These are phyloP conservation scores for Nissolia schottii DNA, from an alignment of 306 rosid species.

Conservation along the genomic window DNA sequence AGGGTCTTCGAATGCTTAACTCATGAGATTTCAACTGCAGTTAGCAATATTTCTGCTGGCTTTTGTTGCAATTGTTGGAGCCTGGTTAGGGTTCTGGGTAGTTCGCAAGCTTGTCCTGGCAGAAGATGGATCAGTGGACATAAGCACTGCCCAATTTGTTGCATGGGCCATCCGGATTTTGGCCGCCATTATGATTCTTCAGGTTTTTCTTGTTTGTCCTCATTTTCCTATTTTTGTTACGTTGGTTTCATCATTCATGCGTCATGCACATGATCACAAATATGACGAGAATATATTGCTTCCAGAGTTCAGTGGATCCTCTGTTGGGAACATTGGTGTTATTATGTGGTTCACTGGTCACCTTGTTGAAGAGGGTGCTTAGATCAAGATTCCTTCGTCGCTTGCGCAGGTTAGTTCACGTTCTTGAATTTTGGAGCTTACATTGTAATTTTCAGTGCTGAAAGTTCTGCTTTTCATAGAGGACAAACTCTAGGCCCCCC, in stretches of 20 bases:
- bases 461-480: slow-evolving; percentile 8
- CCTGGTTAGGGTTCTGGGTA: slow-evolving; percentile 96
- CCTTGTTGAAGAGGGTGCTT: slow-evolving; percentile 45
- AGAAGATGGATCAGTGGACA: slow-evolving; percentile 83
- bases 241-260: slow-evolving; percentile 16
- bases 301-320: slow-evolving; percentile 82
- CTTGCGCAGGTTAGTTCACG: slow-evolving; percentile 45
- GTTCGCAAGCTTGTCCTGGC: slow-evolving; percentile 70
- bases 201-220: slow-evolving; percentile 45
- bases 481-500: not conserved
- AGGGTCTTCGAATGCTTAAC: slow-evolving; percentile 18
- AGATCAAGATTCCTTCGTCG: slow-evolving; percentile 57
- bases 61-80: slow-evolving; percentile 72
- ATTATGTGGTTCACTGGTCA: slow-evolving; percentile 43
- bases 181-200: slow-evolving; percentile 62
- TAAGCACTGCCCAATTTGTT: slow-evolving; percentile 68
- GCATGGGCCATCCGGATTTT: slow-evolving; percentile 73
- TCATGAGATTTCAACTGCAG: slow-evolving; percentile 50
- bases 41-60: slow-evolving; percentile 75
- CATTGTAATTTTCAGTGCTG: not conserved
- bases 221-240: not conserved
- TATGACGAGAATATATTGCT: slow-evolving; percentile 26
- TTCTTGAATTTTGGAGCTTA: slow-evolving; percentile 7
- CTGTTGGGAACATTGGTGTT: slow-evolving; percentile 61
- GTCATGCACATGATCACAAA: slow-evolving; percentile 3